Conservation (phyloP, 23 red algal species). For the Cyanidiococcus yangmingshanensis region DNA sequence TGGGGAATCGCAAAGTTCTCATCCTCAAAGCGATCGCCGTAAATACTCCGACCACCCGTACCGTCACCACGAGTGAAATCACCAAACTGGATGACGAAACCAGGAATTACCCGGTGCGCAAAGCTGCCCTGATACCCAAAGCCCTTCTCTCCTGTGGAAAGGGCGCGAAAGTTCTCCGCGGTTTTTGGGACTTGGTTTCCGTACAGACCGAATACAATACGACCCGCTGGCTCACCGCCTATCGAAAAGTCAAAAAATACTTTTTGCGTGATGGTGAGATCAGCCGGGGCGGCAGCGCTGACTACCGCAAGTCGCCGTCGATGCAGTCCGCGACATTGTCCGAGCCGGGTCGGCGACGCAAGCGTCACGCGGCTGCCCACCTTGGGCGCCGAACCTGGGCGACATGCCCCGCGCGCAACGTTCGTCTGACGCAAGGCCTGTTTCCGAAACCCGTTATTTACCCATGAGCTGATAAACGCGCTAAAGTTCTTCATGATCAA, state of each 20-base stretch:
- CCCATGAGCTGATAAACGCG: too few species aligned
- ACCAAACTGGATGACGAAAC: conserved; percentile 82
- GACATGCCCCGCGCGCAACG: too few species aligned
- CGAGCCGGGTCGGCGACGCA: too few species aligned
- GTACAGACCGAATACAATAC: conserved; percentile 79
- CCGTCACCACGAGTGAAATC: conserved; percentile 84
- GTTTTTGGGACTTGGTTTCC: conserved; percentile 75
- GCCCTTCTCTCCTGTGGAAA: conserved; percentile 88
- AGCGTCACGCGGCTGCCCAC: too few species aligned
- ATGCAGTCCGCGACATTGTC: background rate
- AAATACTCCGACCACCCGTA: conserved; percentile 96
- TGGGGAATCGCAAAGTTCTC: conserved; percentile 95
- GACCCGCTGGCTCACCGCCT: conserved; percentile 58
- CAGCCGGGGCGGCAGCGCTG: conserved; percentile 10
- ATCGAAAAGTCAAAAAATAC: conserved; percentile 87
- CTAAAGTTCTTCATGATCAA: too few species aligned
- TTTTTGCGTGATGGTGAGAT: conserved; percentile 54
- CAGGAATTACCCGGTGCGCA: conserved; percentile 70
- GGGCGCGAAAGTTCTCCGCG: conserved; percentile 93
- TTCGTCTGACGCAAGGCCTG: too few species aligned
- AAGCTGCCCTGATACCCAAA: conserved; percentile 66
- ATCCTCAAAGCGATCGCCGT: conserved; percentile 83
- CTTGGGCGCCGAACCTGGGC: too few species aligned
- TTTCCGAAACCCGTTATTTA: too few species aligned
- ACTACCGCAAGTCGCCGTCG: background rate